Evolutionary conservation across 208 protist species (phyloP).

Genomic region (Strigomonas galati): DNA sequence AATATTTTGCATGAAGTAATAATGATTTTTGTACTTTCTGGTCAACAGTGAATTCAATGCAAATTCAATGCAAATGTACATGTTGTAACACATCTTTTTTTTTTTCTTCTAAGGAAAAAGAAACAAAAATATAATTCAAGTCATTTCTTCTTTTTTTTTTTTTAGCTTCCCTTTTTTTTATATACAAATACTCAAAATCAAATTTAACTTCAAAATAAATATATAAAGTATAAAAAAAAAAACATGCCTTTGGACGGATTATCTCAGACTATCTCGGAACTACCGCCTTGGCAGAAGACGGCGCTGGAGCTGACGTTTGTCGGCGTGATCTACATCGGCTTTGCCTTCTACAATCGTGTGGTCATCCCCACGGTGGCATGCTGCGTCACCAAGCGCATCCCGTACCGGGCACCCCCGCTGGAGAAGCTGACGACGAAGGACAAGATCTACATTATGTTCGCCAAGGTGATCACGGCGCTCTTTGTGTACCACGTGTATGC

Average conservation of each 20-base stretch:
- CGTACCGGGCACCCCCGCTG: constrained; percentile 35
- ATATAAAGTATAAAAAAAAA: neutral
- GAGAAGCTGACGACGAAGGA: constrained; percentile 42
- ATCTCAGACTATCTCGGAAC: neutral
- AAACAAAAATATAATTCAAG: constrained; percentile 5
- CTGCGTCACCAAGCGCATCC: constrained; percentile 39
- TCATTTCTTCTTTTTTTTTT: constrained; percentile 14
- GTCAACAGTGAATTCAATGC: no score
- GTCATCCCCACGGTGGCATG: constrained; percentile 42
- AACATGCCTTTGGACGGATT: neutral
- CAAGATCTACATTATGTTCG: constrained; percentile 48
- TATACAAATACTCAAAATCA: neutral
- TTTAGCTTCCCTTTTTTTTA: constrained; percentile 9
- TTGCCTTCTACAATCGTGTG: constrained; percentile 53
- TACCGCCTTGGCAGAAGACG: constrained; percentile 17
- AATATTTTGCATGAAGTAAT: no score
- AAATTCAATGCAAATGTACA: no score
- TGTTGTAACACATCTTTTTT: neutral
- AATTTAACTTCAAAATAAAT: neutral
- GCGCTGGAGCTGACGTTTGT: constrained; percentile 27
- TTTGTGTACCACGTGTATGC: constrained; percentile 66
- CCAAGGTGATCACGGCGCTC: constrained; percentile 50
- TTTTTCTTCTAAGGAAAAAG: neutral
- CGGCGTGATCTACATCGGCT: constrained; percentile 49
- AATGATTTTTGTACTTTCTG: no score